Evolutionary conservation across 1,284 basidiomycete genomes (phyloP), one percentile per base, ranked within the genome.

Genomic region (Neolentinus lepideus): DNA sequence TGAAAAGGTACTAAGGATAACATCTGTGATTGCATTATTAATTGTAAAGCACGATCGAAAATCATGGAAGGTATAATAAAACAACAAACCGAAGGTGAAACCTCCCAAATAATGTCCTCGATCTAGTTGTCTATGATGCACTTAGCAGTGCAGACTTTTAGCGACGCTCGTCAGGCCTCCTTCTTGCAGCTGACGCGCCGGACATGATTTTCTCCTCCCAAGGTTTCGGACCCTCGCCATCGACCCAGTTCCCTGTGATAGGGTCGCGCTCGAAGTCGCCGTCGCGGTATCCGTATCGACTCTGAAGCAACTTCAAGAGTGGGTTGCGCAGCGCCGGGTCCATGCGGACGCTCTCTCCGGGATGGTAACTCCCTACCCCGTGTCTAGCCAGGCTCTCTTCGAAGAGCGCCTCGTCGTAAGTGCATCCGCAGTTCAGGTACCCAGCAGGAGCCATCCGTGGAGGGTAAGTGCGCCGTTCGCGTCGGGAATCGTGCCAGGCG

Each of bases 401-500:
- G 65, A 92, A 92, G 12, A 92, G 78, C 14, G 90, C 89, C 67
- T 92, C 84, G 48, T 89, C 87, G 64, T 77, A 80, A 3, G 86
- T 85, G 72, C 89, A 92, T 12, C 90, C 89, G 62, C 89, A 92
- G 72, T 92, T 92, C 57, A 92, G 80, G 60, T 79, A 78, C 14
- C 88, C 86, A 0, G 74, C 70, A 10, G 89, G 89, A 1, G 89
- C 90, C 75, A 85, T 85, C 51, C 90, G 81, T n/a, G 90, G 89
- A 2, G 90, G 87, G 62, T 79, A 83, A 0, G 76, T 75, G 6
- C 90, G 80, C 43, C 90, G 82, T 69, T 92, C 90, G 38, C 90
- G 80, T 35, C 90, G 78, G 1, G 89, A 88, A 67, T 92, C 89
- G 64, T 92, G 90, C 90, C 90, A 92, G 2, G 90, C 85, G 66